A percentile compares a stretch with the other conserved stretches of the same genome.
Evolutionary conservation across 2,329 filamentous ascomycete species (phyloP).

Genomic region (Diaporthe capsici): DNA sequence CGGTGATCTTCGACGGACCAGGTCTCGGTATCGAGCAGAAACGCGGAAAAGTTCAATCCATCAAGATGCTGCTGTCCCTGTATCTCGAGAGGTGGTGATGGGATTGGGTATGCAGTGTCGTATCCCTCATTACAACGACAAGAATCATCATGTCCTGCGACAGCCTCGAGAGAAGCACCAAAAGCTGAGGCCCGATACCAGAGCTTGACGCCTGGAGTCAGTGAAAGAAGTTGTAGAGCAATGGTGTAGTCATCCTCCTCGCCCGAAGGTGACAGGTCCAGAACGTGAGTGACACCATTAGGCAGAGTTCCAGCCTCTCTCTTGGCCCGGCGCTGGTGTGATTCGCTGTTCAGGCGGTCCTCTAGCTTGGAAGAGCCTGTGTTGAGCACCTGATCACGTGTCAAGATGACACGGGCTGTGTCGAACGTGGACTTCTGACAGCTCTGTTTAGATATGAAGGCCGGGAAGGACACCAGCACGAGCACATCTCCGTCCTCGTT

Average conservation of each 20-base stretch:
- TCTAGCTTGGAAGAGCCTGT: conserved; percentile 33
- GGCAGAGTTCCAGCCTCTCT: conserved; percentile 19
- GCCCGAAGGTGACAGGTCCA: conserved; percentile 38
- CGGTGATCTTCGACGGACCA: conserved; percentile 50
- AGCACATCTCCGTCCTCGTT: not conserved
- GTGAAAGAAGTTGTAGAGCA: conserved; percentile 29
- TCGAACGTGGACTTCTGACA: conserved; percentile 28
- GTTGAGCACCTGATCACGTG: conserved; percentile 19
- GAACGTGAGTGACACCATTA: conserved; percentile 27
- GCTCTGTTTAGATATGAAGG: not conserved
- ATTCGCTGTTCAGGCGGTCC: conserved; percentile 21
- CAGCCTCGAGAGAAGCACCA: conserved; percentile 24
- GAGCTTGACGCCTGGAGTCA: conserved; percentile 36
- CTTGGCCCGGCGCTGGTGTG: conserved; percentile 35
- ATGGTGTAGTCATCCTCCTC: conserved; percentile 38
- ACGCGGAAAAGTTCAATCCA: not conserved
- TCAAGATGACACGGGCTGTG: conserved; percentile 29
- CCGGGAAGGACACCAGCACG: conserved; percentile 31
- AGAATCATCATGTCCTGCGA: conserved; percentile 38
- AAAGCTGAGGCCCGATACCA: conserved; percentile 36
- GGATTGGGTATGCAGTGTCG: conserved; percentile 15
- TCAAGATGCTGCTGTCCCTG: not conserved
- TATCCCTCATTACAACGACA: conserved; percentile 30
- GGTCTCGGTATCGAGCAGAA: conserved; percentile 18
- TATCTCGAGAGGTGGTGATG: conserved; percentile 10